Evolutionary conservation across 169 alveolate species (phyloP).

Genomic region (Babesia bigemina): DNA sequence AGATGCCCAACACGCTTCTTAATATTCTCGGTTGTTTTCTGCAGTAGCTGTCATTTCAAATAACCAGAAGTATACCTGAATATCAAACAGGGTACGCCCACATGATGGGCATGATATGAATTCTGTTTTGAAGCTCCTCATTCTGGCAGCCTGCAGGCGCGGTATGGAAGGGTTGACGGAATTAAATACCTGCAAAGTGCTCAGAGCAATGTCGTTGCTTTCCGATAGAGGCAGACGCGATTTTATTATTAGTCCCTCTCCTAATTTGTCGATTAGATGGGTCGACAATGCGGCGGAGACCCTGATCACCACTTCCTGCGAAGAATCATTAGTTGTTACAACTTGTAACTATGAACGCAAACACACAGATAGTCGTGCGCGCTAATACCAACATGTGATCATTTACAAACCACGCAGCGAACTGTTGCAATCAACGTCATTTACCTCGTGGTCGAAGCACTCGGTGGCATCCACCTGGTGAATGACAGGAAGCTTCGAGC

Average conservation of each 20-base stretch:
- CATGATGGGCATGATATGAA: constrained; percentile 89
- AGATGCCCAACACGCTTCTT: constrained; percentile 83
- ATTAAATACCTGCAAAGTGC: constrained; percentile 45
- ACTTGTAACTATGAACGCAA: not conserved
- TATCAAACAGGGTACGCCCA: constrained; percentile 86
- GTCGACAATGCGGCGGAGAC: constrained; percentile 34
- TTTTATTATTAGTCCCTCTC: constrained; percentile 54
- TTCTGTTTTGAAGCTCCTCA: constrained; percentile 84
- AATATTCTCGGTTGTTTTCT: constrained; percentile 80
- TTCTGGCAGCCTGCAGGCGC: constrained; percentile 77
- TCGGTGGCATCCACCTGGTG: constrained; percentile 49
- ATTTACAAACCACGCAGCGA: not conserved
- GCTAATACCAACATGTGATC: not conserved
- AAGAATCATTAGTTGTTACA: not conserved
- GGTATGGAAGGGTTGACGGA: not conserved
- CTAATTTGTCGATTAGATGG: constrained; percentile 59
- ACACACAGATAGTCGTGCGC: no score
- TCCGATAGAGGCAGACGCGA: constrained; percentile 40
- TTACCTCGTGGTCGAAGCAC: constrained; percentile 54
- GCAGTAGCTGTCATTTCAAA: not conserved
- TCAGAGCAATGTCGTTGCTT: constrained; percentile 49
- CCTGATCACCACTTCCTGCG: constrained; percentile 51
- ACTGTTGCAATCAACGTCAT: not conserved
- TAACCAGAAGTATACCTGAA: constrained; percentile 47
- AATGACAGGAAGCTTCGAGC: constrained; percentile 54